Conservation (phyloP, 169 alveolate genomes). For the Eimeria praecox region DNA sequence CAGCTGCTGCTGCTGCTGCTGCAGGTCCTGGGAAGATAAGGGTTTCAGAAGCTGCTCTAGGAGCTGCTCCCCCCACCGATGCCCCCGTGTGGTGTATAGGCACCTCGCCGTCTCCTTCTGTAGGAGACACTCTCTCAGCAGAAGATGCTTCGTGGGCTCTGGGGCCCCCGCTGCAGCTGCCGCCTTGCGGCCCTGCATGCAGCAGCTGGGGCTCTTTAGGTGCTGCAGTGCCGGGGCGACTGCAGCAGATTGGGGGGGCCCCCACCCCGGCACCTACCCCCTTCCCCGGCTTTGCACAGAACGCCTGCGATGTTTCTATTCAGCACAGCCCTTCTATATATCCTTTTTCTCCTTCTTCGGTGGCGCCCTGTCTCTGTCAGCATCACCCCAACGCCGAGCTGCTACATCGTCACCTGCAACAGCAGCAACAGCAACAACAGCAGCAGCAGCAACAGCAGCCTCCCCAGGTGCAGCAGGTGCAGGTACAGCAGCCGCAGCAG, state of each 20-base stretch:
- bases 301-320: background rate
- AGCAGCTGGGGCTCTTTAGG: background rate
- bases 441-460: background rate
- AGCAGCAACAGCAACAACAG: slow-evolving; percentile 7
- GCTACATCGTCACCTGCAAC: slow-evolving; percentile 21
- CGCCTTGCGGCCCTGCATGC: slow-evolving; percentile 7
- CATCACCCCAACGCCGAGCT: background rate
- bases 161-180: slow-evolving; percentile 48
- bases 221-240: background rate
- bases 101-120: slow-evolving; percentile 11
- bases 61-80: background rate
- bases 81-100: slow-evolving; percentile 14
- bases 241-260: slow-evolving; percentile 22
- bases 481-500: background rate
- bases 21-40: background rate
- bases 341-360: background rate
- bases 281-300: background rate
- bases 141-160: background rate
- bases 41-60: background rate
- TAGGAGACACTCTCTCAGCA: background rate
- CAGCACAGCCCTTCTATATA: background rate
- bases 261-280: background rate
- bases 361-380: slow-evolving; percentile 14
- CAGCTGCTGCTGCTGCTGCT: slow-evolving; percentile 18
- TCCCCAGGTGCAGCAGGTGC: slow-evolving; percentile 3